Base-by-base conservation (phyloP, 2,329 filamentous ascomycete genomes). In the Mollisiaceae sp. region DNA sequence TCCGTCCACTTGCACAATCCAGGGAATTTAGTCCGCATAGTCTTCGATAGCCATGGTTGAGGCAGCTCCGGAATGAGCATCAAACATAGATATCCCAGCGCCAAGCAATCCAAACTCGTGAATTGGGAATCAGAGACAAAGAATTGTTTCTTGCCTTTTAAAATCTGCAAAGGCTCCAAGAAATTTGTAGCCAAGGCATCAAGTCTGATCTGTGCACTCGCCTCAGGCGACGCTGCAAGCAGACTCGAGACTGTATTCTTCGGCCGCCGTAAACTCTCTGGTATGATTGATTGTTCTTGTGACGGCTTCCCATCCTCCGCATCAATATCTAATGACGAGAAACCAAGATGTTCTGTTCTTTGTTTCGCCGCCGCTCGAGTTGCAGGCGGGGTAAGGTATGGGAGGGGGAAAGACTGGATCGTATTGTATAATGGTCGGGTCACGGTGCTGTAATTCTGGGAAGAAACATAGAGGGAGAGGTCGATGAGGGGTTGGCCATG, bases 391-490 rank as follows among this genome's bases (percentile, higher is more conserved):
- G 96, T 83, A 50, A 91, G 91, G 86, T 95, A 99, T 72, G 94
- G 94, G 68, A 93, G 84, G 20, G 95, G 93, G 83, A 95, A 97
- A 47, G 91, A 87, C 45, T 98, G 86, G 64, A 97, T 85, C 6
- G 82, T 81, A 70, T 89, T 92, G 79, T 93, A 97, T 43, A 92
- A 90, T 2, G 93, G 91, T 18, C 93, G 88, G 4, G 93, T 97
- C 58, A 85, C 81, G 52, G 84, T 82, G 63, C 88, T 83, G 85
- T 95, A 99, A 81, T 98, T 97, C 69, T 93, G 88, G 64, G 90
- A 92, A 38, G 93, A 95, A 69, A 95, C 91, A 78, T 96, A 98
- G 72, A 98, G 89, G 60, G 89, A 94, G 64, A 97, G 88, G 72
- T 96, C 91, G 72, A 97, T 78, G 66, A 98, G 86, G 38, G 90